Evolutionary conservation across 108 stramenopile genomes (phyloP), one percentile per base, ranked within the genome.

Genomic region (Epipyxis sp.): DNA sequence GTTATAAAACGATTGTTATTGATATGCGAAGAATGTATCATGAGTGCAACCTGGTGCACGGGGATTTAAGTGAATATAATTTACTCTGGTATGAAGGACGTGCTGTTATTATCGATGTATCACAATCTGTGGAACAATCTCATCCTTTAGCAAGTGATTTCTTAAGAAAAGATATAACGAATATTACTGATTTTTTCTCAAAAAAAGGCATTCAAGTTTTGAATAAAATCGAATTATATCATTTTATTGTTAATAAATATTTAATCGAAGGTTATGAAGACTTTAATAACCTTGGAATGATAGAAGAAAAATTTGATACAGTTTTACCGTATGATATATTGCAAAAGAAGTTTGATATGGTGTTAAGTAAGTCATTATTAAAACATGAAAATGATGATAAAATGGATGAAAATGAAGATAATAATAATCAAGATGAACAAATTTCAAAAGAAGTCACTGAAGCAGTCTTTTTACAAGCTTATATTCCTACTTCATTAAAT

Each of bases 101-200:
- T 82, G 82, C 97, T 1, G 92, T 89, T 77, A 93, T 98, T 54
- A 98, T 98, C 84, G 98, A 98, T 85, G 98, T 98, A 3, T 91
- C 90, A 27, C 97, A 98, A 85, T 93, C 92, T 46, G 97, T 97
- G 25, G 96, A 98, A 81, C 90, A 87, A 1, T 94, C 95, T 80
- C 97, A 98, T 86, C 98, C 98, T 1, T 87, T 91, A 6, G 94
- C 98, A 0, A 76, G 95, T 77, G 94, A 98, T 79, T 98, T 98
- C 86, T 84, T 98, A 74, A 88, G 95, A 16, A 97, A 95, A 80
- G 98, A 98, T 86, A 90, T 88, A 57, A 77, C 88, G 59, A 98
- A 97, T 87, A 94, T 96, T 27, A 97, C 95, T 81, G 94, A 94
- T 50, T 98, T 93, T 86, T 98, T 96, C 88, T 74, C 84, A 45